Evolutionary conservation across 306 rosid genomes (phyloP), one percentile per base, ranked within the genome.

Genomic region (Gastrolobium bilobum): DNA sequence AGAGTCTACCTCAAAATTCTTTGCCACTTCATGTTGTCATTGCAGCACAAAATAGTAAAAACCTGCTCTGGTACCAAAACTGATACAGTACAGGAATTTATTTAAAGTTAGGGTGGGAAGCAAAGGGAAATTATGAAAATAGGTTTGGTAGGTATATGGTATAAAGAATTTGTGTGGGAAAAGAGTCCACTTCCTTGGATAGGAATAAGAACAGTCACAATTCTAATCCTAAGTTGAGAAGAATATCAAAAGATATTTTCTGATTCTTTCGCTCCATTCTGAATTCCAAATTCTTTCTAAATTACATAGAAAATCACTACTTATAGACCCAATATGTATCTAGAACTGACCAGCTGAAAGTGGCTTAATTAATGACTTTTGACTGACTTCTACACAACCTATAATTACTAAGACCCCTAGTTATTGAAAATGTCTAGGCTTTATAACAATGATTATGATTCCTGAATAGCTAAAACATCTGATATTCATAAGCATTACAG

Each of bases 341-440:
- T 33, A 68, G 44, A 68, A 68, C 6, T 31, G 39, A 47, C 44
- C 2, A 7, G 39, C 20, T 34, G 39, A 67, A 44, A 29, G 73
- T 67, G 40, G 56, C 73, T 44, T 67, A 29, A 67, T 10, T 67
- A n/a, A 14, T 34, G 46, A 38, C 14, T 35, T 51, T 15, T 70
- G 14, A 20, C 48, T 15, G 60, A 38, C 63, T 35, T 71, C 8
- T 71, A 50, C 62, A 7, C 9, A 37, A 71, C 9, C 46, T 38
- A 8, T 7, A 38, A 37, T 14, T 53, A 47, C 6, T 6, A 7
- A 37, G 38, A 52, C 10, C 8, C 34, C 13, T 52, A 53, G 33
- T 10, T 47, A 38, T 3, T 34, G 35, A 50, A 50, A 33, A 2
- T 29, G 34, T 46, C 39, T 14, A 67, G 15, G 50, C 64, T 52